phyloP scores from a whole-genome alignment of 495 filamentous ascomycete genomes.

The Tuber aestivum region DNA sequence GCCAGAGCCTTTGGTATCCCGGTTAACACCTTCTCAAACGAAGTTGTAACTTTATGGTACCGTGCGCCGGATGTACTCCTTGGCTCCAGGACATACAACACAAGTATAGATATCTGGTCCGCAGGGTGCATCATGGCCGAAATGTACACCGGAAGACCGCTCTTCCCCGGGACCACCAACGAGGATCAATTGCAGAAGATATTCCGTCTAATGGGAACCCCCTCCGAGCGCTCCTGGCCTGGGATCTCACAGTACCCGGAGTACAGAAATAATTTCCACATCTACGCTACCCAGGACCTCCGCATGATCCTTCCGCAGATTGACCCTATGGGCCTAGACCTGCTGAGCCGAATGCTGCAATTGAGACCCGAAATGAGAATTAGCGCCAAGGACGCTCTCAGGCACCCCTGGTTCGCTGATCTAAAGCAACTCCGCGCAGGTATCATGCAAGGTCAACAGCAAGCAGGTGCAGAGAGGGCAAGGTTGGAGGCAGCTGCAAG shows the following conservation, averaged over 20 bases:
- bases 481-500: constrained; percentile 51
- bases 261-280: constrained; percentile 88
- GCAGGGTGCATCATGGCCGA: constrained; percentile 98
- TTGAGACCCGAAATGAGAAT: constrained; percentile 87
- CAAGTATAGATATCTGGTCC: constrained; percentile 96
- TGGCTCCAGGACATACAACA: constrained; percentile 88
- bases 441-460: constrained; percentile 31
- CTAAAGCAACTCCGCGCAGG: constrained; percentile 36
- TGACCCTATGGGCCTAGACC: constrained; percentile 74
- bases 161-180: constrained; percentile 93
- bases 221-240: constrained; percentile 86
- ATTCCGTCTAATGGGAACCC: constrained; percentile 95
- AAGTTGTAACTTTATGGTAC: constrained; percentile 96
- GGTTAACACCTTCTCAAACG: constrained; percentile 96
- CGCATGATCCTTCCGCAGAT: constrained; percentile 81
- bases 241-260: constrained; percentile 84
- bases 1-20: constrained; percentile 93
- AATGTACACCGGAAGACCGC: constrained; percentile 87
- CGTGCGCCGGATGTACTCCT: constrained; percentile 89
- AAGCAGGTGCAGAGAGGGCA: constrained; percentile 33
- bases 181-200: constrained; percentile 93
- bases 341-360: constrained; percentile 85
- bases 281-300: constrained; percentile 91
- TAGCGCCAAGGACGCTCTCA: constrained; percentile 72
- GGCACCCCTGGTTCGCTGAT: constrained; percentile 78